A percentile compares a stretch with the other conserved stretches of the same genome.
These are phyloP conservation scores for Schizonepeta tenuifolia DNA, from an alignment of 257 asterid genomes.

Conservation along the genomic window DNA sequence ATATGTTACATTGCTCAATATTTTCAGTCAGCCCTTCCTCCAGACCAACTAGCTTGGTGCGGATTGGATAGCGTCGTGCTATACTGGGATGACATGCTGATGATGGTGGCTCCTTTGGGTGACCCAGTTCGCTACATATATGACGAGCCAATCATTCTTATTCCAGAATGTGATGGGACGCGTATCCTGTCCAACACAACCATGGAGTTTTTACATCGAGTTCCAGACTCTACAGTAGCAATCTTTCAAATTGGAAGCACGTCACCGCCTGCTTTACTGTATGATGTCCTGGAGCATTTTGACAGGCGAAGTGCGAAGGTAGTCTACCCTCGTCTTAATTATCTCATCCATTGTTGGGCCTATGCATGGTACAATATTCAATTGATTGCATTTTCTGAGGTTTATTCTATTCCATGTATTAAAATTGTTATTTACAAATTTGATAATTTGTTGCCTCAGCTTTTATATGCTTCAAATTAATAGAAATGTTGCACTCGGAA, in stretches of 20 bases:
- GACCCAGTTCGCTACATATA: conserved; percentile 89
- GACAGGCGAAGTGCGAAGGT: conserved; percentile 97
- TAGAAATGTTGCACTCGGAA: neutral
- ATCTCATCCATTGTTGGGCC: conserved; percentile 3
- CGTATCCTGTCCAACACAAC: conserved; percentile 77
- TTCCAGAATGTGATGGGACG: conserved; percentile 96
- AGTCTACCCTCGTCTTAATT: conserved; percentile 22
- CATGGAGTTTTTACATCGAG: conserved; percentile 95
- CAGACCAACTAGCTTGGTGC: conserved; percentile 97
- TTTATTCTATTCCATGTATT: neutral
- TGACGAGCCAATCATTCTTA: conserved; percentile 82
- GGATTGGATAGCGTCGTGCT: conserved; percentile 94
- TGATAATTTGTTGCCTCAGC: neutral
- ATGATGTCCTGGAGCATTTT: conserved; percentile 96
- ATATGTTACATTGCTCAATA: conserved; percentile 24
- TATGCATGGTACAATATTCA: conserved; percentile 5
- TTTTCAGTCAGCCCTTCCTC: conserved; percentile 86
- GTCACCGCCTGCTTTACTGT: conserved; percentile 86
- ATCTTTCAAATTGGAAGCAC: conserved; percentile 98
- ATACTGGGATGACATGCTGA: conserved; percentile 92
- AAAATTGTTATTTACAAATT: neutral
- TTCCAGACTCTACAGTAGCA: conserved; percentile 93
- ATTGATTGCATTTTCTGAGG: neutral
- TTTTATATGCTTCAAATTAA: neutral
- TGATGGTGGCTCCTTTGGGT: conserved; percentile 95